Evolutionary conservation across 1,284 basidiomycete species (phyloP).

Genomic region (Ceratorhiza oryzae-sativae): DNA sequence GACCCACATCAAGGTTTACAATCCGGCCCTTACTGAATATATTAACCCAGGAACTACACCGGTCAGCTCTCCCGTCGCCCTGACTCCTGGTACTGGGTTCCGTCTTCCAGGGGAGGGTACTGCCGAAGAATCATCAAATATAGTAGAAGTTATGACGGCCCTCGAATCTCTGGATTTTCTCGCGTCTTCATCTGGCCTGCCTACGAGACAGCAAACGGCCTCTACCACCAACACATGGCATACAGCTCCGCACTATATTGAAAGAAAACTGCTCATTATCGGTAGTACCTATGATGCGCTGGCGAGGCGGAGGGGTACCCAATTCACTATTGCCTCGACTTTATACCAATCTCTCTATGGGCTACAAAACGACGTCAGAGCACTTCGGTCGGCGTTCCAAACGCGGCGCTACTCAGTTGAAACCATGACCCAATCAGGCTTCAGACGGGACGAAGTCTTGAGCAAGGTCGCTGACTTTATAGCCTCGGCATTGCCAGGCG

Average conservation of each 20-base stretch:
- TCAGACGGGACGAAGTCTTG: neutral
- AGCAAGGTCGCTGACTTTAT: conserved; percentile 6
- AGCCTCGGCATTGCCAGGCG: neutral
- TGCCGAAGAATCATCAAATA: neutral
- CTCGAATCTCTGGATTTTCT: neutral
- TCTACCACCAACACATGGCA: neutral
- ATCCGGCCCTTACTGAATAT: neutral
- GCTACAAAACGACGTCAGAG: conserved; percentile 1
- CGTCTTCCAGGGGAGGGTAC: neutral
- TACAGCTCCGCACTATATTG: neutral
- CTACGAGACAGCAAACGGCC: neutral
- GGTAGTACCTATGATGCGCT: conserved; percentile 1
- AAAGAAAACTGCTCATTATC: conserved; percentile 28
- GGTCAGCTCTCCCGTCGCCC: neutral
- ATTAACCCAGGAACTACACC: neutral
- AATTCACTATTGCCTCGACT: neutral
- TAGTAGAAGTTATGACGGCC: neutral
- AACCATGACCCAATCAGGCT: neutral
- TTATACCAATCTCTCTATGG: neutral
- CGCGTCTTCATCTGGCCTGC: neutral
- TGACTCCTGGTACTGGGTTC: neutral
- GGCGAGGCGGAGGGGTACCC: neutral
- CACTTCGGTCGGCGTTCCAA: conserved; percentile 2
- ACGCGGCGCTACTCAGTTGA: conserved; percentile 1
- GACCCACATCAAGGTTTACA: neutral